Conservation (phyloP, 1,139 yeast species). For the Yamadazyma songkhlaensis region DNA sequence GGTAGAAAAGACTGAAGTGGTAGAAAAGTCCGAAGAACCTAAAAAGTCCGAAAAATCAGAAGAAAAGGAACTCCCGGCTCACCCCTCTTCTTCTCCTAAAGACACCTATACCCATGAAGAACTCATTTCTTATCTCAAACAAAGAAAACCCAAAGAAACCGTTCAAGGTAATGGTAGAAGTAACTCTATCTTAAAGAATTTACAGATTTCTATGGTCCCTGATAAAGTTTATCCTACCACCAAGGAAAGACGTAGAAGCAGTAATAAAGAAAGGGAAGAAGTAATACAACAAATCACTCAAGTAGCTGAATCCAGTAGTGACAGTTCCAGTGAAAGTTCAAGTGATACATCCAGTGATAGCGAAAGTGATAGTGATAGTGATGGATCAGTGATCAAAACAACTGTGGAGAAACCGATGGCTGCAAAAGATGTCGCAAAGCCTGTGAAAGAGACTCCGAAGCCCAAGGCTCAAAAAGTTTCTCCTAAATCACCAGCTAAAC, state of each 20-base stretch:
- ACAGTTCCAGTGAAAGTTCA: background rate
- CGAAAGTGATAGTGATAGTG: slow-evolving; percentile 8
- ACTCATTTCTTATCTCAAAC: slow-evolving; percentile 6
- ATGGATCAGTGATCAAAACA: too few relatives aligned
- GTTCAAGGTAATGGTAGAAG: background rate
- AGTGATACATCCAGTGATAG: slow-evolving; percentile 8
- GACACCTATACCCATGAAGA: slow-evolving; percentile 10
- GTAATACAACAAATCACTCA: background rate
- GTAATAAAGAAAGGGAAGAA: slow-evolving; percentile 2
- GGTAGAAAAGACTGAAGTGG: background rate
- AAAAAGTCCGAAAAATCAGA: background rate
- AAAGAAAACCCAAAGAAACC: background rate
- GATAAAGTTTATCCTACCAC: slow-evolving; percentile 13
- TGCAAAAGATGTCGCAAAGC: background rate
- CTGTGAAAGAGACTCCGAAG: background rate
- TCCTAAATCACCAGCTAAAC: background rate
- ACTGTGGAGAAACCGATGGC: too few relatives aligned
- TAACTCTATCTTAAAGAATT: slow-evolving; percentile 8
- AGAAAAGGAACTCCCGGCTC: too few relatives aligned
- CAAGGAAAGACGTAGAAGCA: slow-evolving; percentile 6
- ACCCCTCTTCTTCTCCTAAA: too few relatives aligned
- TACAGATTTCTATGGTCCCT: slow-evolving; percentile 13
- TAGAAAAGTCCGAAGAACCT: background rate
- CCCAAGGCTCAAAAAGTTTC: too few relatives aligned
- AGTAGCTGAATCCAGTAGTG: background rate